phyloP scores from a whole-genome alignment of 805 yeast genomes.

The Wickerhamomyces silvicola region DNA sequence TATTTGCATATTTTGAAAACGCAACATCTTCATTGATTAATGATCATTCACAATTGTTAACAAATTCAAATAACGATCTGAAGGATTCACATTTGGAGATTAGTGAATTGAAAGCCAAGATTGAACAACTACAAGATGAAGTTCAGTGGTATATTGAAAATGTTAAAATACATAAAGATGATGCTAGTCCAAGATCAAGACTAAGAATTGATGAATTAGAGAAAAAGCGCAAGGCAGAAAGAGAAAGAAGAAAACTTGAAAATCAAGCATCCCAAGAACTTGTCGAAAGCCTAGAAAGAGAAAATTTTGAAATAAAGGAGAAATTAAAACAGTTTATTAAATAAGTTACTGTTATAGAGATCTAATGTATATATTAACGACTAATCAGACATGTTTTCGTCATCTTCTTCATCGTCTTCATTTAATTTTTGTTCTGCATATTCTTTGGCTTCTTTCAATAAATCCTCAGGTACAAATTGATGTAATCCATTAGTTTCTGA shows the following conservation, averaged over 20 bases:
- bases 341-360: constrained; percentile 1
- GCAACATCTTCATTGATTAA: constrained; percentile 54
- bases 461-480: constrained; percentile 69
- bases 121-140: constrained; percentile 1
- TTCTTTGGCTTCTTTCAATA: constrained; percentile 76
- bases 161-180: constrained; percentile 5
- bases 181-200: constrained; percentile 31
- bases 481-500: constrained; percentile 78
- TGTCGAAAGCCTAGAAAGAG: constrained; percentile 47
- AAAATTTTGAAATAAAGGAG: constrained; percentile 37
- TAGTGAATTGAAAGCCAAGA: background rate
- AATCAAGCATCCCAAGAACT: constrained; percentile 46
- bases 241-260: constrained; percentile 64
- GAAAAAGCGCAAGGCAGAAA: constrained; percentile 60
- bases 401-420: constrained; percentile 62
- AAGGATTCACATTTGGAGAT: constrained; percentile 1
- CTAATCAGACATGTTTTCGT: constrained; percentile 33
- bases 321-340: constrained; percentile 11
- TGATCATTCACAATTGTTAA: constrained; percentile 39
- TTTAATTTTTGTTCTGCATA: constrained; percentile 79
- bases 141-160: constrained; percentile 10
- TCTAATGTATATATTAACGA: background rate
- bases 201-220: constrained; percentile 56
- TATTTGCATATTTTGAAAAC: constrained; percentile 49
- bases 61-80: constrained; percentile 8